Conservation (phyloP, 805 yeast species). For the Ogataea nakhonphanomensis region DNA sequence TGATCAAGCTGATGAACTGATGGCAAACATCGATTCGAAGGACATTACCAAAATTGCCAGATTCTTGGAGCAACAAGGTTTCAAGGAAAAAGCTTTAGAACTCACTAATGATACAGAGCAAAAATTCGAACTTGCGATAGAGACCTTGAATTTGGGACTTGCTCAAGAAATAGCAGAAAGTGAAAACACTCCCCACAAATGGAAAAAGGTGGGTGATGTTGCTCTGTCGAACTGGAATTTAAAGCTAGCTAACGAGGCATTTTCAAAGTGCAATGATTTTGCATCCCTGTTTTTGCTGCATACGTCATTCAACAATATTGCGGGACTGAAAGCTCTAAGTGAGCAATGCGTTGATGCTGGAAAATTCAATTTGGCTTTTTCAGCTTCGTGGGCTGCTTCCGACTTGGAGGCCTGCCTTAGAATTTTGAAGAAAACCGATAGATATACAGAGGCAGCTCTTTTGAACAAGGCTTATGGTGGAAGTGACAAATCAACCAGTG, state of each 20-base stretch:
- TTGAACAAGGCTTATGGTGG: slow-evolving; percentile 70
- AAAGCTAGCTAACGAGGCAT: slow-evolving; percentile 75
- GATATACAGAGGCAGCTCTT: slow-evolving; percentile 82
- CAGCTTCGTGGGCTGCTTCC: slow-evolving; percentile 84
- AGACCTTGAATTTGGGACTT: slow-evolving; percentile 63
- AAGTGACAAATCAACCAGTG: slow-evolving; percentile 37
- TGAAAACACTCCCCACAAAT: slow-evolving; percentile 61
- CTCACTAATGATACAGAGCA: slow-evolving; percentile 87
- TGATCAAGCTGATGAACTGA: slow-evolving; percentile 69
- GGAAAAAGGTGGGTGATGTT: slow-evolving; percentile 90
- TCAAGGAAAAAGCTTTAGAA: slow-evolving; percentile 74
- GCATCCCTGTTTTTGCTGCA: slow-evolving; percentile 78
- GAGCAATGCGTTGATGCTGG: slow-evolving; percentile 66
- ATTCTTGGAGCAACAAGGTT: slow-evolving; percentile 92
- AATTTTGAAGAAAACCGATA: slow-evolving; percentile 62
- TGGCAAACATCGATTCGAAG: slow-evolving; percentile 59
- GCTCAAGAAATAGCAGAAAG: slow-evolving; percentile 66
- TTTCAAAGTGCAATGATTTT: slow-evolving; percentile 72
- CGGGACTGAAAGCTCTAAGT: slow-evolving; percentile 61
- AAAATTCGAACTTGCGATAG: slow-evolving; percentile 82
- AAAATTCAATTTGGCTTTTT: slow-evolving; percentile 85
- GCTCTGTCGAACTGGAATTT: slow-evolving; percentile 78
- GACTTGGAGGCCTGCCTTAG: slow-evolving; percentile 61
- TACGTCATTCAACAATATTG: slow-evolving; percentile 72
- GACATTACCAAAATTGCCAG: slow-evolving; percentile 80